Base-by-base conservation (phyloP, 2,329 filamentous ascomycete species). In the Didymella pomorum region DNA sequence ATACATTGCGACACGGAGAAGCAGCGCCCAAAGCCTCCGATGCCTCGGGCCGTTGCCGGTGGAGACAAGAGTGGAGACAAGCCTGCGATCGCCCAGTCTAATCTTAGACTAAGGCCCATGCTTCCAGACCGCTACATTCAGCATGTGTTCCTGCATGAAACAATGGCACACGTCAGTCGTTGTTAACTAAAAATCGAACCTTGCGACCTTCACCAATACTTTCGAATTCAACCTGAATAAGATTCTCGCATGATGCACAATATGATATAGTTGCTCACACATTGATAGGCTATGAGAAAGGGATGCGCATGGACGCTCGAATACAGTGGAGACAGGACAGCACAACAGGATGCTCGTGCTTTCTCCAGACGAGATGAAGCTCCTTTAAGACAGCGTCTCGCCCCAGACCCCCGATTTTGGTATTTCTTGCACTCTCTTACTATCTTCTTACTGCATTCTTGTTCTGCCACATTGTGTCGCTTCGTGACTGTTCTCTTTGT, bases 301-400 rank as follows among this genome's bases (percentile, higher is more conserved):
- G 53, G 52, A 56, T 50, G 23, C 48, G 52, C 52, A 31, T 25
- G 44, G 51, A 47, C 51, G 31, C 25, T 12, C 20, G 29, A 29
- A 14, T 21, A 48, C 28, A 43, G 52, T 48, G 39, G 53, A 51
- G 39, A 43, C 46, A 41, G 53, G 26, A 51, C 53, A 56, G 53
- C 41, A 50, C 47, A 46, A 48, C 41, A 50, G 14, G 53, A 23
- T 45, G 46, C 53, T 56, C 53, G 53, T 51, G 53, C 47, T 56
- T 56, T 56, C 53, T 56, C 47, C 53, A 51, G 53, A 56, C 39
- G 53, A 56, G 53, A 56, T 51, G 46, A 41, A 6, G 47, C 53
- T 51, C 47, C 47, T 51, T 51, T 51, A 46, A 56, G 52, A 56
- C 41, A 20, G 16, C 45, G 39, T 39, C 45, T 45, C 23, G 52